These are phyloP conservation scores for Salvia splendens DNA, from an alignment of 257 asterid genomes.

Conservation along the genomic window DNA sequence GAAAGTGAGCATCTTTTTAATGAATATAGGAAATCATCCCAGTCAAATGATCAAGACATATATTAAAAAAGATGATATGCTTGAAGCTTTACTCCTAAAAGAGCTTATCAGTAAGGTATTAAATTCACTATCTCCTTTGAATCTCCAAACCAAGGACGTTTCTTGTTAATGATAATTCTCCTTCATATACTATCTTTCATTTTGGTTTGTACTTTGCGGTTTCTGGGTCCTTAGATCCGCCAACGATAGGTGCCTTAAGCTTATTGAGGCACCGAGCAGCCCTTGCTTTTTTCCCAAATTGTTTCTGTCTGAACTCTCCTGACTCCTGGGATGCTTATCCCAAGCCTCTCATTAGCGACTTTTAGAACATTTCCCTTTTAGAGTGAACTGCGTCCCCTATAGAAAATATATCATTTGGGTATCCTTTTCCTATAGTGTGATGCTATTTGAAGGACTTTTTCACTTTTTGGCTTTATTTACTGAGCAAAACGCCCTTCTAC, in stretches of 20 bases:
- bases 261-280: neutral
- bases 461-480: no score
- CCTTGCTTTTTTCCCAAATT: neutral
- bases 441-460: no score
- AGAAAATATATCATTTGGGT: no score
- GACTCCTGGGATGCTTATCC: neutral
- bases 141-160: neutral
- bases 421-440: no score
- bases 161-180: neutral
- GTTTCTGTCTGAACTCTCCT: constrained; percentile 2
- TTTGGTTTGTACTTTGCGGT: neutral
- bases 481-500: no score
- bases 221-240: neutral
- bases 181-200: neutral
- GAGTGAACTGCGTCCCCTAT: no score
- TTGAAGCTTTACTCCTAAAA: constrained; percentile 11
- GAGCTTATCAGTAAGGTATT: neutral
- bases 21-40: no score
- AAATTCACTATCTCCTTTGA: neutral
- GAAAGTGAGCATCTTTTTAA: no score
- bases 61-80: neutral
- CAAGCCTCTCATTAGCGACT: neutral
- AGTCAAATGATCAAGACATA: neutral
- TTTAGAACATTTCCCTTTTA: neutral
- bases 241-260: neutral